Evolutionary conservation across 164 flowering plant genomes (phyloP), one percentile per base, ranked within the genome.

Genomic region (Stephania yunnanensis): DNA sequence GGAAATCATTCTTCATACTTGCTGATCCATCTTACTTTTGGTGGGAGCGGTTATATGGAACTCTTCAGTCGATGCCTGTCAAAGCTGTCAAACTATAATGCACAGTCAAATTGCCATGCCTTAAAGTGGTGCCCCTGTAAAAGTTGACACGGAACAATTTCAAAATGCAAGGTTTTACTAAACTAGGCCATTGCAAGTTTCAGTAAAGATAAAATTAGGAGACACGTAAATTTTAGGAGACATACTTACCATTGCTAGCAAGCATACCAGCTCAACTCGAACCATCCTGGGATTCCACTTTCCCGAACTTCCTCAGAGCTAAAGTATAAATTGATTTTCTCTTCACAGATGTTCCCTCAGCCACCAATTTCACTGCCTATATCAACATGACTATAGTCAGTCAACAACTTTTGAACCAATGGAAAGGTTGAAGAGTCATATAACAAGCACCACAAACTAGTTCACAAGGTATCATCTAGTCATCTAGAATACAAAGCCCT

Each of bases 361-460:
- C 86, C 61, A 92, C 96, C 85, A 89, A 70, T 77, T 90, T 94
- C 77, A 94, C 97, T n/a, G 97, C 98, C 97, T 94, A 78, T 12
- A 79, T 66, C 52, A 25, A 83, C 52, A 77, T 13, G 46, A 48
- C 46, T 58, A 11, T 75, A 19, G 72, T 67, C 46, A 74, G 69
- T 46, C 71, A 19, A 79, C 63, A 25, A 20, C 20, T 63, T 63
- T 19, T 10, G 15, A 20, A 20, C 29, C 66, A 19, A 63, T 17
- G 29, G 66, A 63, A 19, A 29, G n/a, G 66, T 63, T 19, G 66
- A 63, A 19, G 66, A 63, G 66, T 7, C 4, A 10, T 10, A 50
- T 50, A 1, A 50, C 55, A 50, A 36, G 55, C 15, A 9, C 55
- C 4, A 50, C 3, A 50, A 50, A 50, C 53, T 50, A 50, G 2